Percentiles rank a stretch among this genome's conserved stretches.
These are phyloP conservation scores for Heritiera littoralis DNA, from an alignment of 345 rosid genomes.

Conservation along the genomic window DNA sequence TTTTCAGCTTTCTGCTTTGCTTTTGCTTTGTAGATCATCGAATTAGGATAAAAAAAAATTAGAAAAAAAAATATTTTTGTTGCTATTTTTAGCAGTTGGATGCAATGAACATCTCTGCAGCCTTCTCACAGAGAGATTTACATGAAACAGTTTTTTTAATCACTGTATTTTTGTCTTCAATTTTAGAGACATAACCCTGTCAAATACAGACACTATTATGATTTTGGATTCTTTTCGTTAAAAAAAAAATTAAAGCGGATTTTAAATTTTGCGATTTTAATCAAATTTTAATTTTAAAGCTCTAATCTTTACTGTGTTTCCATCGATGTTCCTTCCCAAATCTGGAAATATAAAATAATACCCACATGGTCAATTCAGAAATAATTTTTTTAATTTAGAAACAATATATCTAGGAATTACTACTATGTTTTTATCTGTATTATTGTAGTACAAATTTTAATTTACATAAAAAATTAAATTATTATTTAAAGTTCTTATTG, in stretches of 20 bases:
- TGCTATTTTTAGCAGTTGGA: conserved; percentile 19
- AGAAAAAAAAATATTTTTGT: not conserved
- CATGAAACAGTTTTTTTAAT: not conserved
- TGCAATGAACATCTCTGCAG: conserved; percentile 21
- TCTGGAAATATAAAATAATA: conserved; percentile 3
- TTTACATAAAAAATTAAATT: conserved; percentile 5
- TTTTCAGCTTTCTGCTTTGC: not conserved
- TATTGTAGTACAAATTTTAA: not conserved
- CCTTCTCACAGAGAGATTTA: conserved; percentile 17
- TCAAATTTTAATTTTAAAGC: not conserved
- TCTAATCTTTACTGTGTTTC: conserved; percentile 8
- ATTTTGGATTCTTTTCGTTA: conserved; percentile 30
- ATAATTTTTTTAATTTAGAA: conserved; percentile 13
- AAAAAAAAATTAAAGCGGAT: conserved; percentile 7
- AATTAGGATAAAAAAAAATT: not conserved
- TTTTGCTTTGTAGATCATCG: conserved; percentile 1
- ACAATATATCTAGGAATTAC: not conserved
- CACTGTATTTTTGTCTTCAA: conserved; percentile 26
- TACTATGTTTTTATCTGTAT: not conserved
- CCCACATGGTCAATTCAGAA: conserved; percentile 31
- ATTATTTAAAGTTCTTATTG: conserved; percentile 9
- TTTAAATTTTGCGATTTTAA: conserved; percentile 8
- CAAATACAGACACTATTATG: conserved; percentile 27
- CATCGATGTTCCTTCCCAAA: conserved; percentile 29
- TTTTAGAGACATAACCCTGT: conserved; percentile 42